Evolutionary conservation across 2,329 filamentous ascomycete species (phyloP).

Genomic region (Teratosphaeria pseudoeucalypti): DNA sequence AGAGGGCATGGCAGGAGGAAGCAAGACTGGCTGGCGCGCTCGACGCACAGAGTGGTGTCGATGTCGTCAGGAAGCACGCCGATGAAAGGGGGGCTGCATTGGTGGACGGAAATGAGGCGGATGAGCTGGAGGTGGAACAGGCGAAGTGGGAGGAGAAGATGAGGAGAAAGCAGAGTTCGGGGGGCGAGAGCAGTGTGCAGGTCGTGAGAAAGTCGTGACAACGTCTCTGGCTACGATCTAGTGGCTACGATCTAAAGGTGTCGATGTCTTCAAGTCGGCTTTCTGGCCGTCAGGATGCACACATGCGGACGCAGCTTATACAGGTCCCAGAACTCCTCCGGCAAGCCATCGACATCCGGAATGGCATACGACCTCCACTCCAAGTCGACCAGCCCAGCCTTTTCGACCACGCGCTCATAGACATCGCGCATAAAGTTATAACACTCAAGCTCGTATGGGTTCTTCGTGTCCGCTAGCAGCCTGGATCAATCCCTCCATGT

Average conservation of each 20-base stretch:
- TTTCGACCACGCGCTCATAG: conserved; percentile 8
- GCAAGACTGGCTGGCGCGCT: conserved; percentile 34
- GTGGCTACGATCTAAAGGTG: background rate
- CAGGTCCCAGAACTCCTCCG: conserved; percentile 8
- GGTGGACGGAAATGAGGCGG: conserved; percentile 13
- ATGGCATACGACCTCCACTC: conserved; percentile 6
- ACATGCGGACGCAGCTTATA: conserved; percentile 6
- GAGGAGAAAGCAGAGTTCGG: conserved; percentile 5
- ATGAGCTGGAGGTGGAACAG: conserved; percentile 21
- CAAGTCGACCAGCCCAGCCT: conserved; percentile 5
- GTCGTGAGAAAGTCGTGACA: conserved; percentile 10
- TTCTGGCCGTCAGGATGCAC: conserved; percentile 2
- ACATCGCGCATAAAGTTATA: background rate
- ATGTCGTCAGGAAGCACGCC: conserved; percentile 14
- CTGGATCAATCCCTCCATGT: background rate
- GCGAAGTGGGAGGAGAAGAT: conserved; percentile 18
- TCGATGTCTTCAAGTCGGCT: background rate
- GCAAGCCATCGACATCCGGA: conserved; percentile 3
- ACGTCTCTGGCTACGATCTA: background rate
- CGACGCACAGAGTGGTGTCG: conserved; percentile 13
- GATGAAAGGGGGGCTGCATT: conserved; percentile 7
- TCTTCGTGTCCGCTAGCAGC: background rate
- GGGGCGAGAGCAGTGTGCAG: conserved; percentile 6
- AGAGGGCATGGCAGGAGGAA: conserved; percentile 64
- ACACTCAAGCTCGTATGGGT: background rate